phyloP scores from a whole-genome alignment of 805 yeast species.

The Myxozyma lipomycoides region DNA sequence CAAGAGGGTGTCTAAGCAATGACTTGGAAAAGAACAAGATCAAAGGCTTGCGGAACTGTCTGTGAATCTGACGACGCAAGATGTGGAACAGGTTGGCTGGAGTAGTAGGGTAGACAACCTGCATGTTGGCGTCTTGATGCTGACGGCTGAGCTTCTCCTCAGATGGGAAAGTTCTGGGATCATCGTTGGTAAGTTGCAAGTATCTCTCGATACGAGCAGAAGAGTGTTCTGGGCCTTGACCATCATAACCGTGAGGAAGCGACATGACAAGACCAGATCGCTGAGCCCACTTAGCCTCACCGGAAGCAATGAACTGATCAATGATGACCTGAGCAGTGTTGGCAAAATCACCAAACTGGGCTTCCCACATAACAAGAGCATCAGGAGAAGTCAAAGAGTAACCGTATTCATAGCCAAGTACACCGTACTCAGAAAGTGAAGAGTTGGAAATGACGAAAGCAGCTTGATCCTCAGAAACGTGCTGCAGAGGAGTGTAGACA shows the following conservation, averaged over 20 bases:
- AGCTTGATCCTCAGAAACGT: slow-evolving; percentile 75
- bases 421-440: slow-evolving; percentile 97
- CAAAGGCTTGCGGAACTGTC: slow-evolving; percentile 76
- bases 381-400: slow-evolving; percentile 97
- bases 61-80: slow-evolving; percentile 97
- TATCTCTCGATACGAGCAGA: slow-evolving; percentile 97
- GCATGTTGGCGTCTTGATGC: slow-evolving; percentile 98
- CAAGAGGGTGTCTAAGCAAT: slow-evolving; percentile 94
- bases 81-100: slow-evolving; percentile 96
- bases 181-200: slow-evolving; percentile 93
- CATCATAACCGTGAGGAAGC: slow-evolving; percentile 98
- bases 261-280: slow-evolving; percentile 94
- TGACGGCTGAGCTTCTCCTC: slow-evolving; percentile 87
- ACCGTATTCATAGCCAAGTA: slow-evolving; percentile 98
- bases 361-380: slow-evolving; percentile 97
- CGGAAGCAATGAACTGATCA: slow-evolving; percentile 95
- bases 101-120: slow-evolving; percentile 96
- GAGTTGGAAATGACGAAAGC: slow-evolving; percentile 88
- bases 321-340: slow-evolving; percentile 97
- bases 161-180: slow-evolving; percentile 89
- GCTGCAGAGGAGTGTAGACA: slow-evolving; percentile 79
- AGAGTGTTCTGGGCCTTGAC: slow-evolving; percentile 99
- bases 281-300: slow-evolving; percentile 98
- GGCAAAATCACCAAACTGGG: slow-evolving; percentile 99
- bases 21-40: slow-evolving; percentile 85